Conservation (phyloP, 2,329 filamentous ascomycete genomes). For the Neonectria punicea region DNA sequence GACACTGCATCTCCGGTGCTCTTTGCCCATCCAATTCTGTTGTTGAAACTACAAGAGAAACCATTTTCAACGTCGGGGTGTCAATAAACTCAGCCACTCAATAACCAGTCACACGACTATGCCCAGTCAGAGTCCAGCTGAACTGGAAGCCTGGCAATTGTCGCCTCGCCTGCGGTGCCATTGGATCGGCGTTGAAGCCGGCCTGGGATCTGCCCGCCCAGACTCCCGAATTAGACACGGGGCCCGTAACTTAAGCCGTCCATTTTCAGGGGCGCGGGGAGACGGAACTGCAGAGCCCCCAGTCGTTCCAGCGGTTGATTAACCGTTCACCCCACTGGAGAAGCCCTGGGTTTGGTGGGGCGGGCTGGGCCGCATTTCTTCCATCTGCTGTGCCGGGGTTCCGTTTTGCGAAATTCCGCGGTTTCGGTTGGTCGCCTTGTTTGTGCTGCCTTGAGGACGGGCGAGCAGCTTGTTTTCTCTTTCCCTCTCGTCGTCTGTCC, state of each 20-base stretch:
- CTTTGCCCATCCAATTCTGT: neutral
- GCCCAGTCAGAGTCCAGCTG: neutral
- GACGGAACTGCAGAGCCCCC: neutral
- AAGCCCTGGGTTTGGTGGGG: neutral
- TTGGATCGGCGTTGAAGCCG: neutral
- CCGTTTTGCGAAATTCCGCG: neutral
- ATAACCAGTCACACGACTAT: neutral
- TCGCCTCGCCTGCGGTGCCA: neutral
- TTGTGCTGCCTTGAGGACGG: neutral
- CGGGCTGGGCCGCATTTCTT: slow-evolving; percentile 16
- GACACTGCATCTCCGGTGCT: neutral
- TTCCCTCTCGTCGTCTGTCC: neutral
- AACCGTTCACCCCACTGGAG: neutral
- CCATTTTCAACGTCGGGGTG: neutral
- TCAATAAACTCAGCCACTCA: neutral
- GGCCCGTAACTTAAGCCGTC: too few relatives aligned
- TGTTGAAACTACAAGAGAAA: neutral
- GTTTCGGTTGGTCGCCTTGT: slow-evolving; percentile 14
- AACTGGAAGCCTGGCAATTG: neutral
- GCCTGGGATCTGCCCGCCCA: neutral
- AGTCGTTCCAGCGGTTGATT: neutral
- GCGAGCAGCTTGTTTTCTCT: neutral
- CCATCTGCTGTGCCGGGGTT: slow-evolving; percentile 8
- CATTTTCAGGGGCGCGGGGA: neutral
- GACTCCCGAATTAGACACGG: neutral